Evolutionary conservation across 1,139 yeast species (phyloP).

Genomic region (Yamadazyma aaseri): DNA sequence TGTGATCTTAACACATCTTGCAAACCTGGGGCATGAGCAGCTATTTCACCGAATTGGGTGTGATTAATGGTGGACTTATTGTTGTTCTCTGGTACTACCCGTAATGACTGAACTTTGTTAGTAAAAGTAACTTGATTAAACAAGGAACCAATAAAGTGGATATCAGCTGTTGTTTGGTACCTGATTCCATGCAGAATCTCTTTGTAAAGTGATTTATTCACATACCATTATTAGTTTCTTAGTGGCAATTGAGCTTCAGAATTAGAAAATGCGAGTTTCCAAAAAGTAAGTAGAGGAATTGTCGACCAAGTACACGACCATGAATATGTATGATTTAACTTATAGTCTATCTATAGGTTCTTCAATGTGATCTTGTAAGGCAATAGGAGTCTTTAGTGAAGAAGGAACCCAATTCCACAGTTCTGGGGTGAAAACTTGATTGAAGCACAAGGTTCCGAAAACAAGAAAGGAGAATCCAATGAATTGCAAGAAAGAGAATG

Average conservation of each 20-base stretch:
- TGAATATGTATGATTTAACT: background rate
- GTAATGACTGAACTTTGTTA: slow-evolving; percentile 37
- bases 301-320: background rate
- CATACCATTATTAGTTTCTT: slow-evolving; percentile 1
- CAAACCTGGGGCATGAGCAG: slow-evolving; percentile 61
- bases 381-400: slow-evolving; percentile 28
- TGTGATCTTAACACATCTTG: slow-evolving; percentile 57
- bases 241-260: slow-evolving; percentile 3
- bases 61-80: slow-evolving; percentile 44
- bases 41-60: slow-evolving; percentile 49
- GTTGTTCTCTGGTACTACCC: slow-evolving; percentile 48
- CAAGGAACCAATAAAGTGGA: too few relatives aligned
- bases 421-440: slow-evolving; percentile 60
- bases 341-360: slow-evolving; percentile 7
- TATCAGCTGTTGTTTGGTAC: too few relatives aligned
- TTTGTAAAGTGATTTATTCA: too few relatives aligned
- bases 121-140: too few relatives aligned
- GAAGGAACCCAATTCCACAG: slow-evolving; percentile 46
- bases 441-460: slow-evolving; percentile 72
- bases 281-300: background rate
- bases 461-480: slow-evolving; percentile 65
- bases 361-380: slow-evolving; percentile 4
- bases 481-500: slow-evolving; percentile 58
- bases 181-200: too few relatives aligned
- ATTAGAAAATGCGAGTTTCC: background rate